These are phyloP conservation scores for Sphagnum tenellum DNA, from an alignment of 225 moss, liverwort and hornwort genomes.

Conservation along the genomic window DNA sequence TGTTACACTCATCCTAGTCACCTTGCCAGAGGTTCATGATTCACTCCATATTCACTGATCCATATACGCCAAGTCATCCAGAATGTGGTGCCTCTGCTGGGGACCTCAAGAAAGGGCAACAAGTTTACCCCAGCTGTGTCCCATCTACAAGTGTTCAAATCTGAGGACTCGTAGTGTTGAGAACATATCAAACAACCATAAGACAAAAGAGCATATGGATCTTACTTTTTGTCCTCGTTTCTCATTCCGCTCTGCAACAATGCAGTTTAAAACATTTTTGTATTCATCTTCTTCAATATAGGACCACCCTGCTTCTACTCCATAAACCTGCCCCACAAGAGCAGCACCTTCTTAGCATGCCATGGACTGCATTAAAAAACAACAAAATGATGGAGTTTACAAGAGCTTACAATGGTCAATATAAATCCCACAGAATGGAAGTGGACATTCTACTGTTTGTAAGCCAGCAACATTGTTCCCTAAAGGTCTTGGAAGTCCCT, in stretches of 20 bases:
- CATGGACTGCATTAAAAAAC: not conserved
- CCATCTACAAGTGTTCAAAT: not conserved
- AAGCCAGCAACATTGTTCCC: not conserved
- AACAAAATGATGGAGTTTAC: not conserved
- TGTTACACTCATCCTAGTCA: too few species aligned
- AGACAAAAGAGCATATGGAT: not conserved
- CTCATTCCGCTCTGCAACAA: not conserved
- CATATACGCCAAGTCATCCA: too few species aligned
- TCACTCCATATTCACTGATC: too few species aligned
- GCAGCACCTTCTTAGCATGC: not conserved
- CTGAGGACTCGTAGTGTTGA: not conserved
- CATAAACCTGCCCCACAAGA: slow-evolving; percentile 1
- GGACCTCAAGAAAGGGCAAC: not conserved
- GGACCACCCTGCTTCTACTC: slow-evolving; percentile 2
- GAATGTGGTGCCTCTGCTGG: not conserved
- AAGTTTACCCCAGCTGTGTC: not conserved
- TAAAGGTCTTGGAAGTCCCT: too few species aligned
- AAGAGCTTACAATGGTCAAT: not conserved
- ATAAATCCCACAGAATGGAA: too few species aligned
- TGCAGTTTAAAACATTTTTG: slow-evolving; percentile 1
- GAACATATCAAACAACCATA: not conserved
- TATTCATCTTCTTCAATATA: slow-evolving; percentile 7
- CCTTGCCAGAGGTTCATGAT: too few species aligned
- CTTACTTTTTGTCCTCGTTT: not conserved
- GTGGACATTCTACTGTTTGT: too few species aligned